Evolutionary conservation across 1,284 basidiomycete genomes (phyloP).

Genomic region (Grifola frondosa): DNA sequence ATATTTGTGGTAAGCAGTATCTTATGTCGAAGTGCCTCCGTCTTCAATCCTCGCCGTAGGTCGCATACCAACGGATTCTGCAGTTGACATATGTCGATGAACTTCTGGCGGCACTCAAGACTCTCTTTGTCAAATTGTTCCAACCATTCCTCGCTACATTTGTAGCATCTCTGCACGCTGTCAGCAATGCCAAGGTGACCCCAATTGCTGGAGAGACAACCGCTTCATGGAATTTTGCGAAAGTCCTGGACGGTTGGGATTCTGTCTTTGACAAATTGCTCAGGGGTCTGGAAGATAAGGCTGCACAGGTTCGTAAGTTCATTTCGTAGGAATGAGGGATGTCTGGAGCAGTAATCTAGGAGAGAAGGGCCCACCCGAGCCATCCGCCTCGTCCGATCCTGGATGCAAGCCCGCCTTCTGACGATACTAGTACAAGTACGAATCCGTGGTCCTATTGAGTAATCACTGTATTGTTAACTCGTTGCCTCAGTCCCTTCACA

Average conservation of each 20-base stretch:
- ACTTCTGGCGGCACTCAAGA: slow-evolving; percentile 77
- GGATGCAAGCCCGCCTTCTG: slow-evolving; percentile 51
- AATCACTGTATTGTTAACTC: slow-evolving; percentile 3
- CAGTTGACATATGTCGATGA: slow-evolving; percentile 94
- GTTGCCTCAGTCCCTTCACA: slow-evolving; percentile 53
- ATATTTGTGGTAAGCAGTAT: slow-evolving; percentile 82
- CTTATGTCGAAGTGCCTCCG: background rate
- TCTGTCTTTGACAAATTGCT: slow-evolving; percentile 77
- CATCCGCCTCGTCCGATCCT: slow-evolving; percentile 40
- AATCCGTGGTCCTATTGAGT: slow-evolving; percentile 27
- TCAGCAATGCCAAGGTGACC: slow-evolving; percentile 43
- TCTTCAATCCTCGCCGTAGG: slow-evolving; percentile 45
- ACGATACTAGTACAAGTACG: slow-evolving; percentile 56
- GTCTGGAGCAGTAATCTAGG: slow-evolving; percentile 40
- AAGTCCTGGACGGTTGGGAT: slow-evolving; percentile 83
- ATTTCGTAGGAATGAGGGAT: slow-evolving; percentile 5
- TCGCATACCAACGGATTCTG: slow-evolving; percentile 95
- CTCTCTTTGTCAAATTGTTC: slow-evolving; percentile 84
- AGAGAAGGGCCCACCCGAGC: slow-evolving; percentile 63
- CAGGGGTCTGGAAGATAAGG: slow-evolving; percentile 73
- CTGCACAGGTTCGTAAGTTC: slow-evolving; percentile 52
- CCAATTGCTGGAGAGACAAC: slow-evolving; percentile 37
- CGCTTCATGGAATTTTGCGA: slow-evolving; percentile 64
- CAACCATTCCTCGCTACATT: slow-evolving; percentile 80
- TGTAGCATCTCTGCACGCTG: slow-evolving; percentile 74